A percentile compares a stretch with the other conserved stretches of the same genome.
These are phyloP conservation scores for Colletotrichum navitas DNA, from an alignment of 2,329 filamentous ascomycete species.

Conservation along the genomic window DNA sequence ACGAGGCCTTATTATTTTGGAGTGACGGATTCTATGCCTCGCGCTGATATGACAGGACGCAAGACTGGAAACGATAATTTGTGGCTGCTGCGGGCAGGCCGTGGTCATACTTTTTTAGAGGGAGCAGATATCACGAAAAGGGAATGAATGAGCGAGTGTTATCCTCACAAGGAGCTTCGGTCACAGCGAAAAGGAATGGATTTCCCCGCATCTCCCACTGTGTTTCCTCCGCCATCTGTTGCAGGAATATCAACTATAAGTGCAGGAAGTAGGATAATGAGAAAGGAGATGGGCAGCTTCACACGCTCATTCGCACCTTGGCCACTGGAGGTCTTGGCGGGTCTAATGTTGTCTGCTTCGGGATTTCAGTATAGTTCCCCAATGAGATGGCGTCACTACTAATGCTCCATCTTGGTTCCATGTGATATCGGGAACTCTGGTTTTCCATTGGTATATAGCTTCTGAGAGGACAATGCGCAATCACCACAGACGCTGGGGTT, in stretches of 20 bases:
- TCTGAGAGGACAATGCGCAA: neutral
- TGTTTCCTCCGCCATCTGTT: conserved; percentile 1
- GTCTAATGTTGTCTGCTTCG: conserved; percentile 7
- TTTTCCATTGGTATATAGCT: neutral
- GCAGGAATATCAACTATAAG: neutral
- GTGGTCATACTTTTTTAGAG: neutral
- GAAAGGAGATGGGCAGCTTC: too few relatives aligned
- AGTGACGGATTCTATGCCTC: conserved; percentile 16
- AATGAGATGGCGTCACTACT: neutral
- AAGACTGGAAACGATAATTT: neutral
- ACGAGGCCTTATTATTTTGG: conserved; percentile 5
- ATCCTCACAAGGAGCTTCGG: neutral
- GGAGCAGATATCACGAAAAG: neutral
- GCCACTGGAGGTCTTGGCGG: conserved; percentile 9
- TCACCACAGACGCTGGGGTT: neutral
- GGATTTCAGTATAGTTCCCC: neutral
- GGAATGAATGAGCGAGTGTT: neutral
- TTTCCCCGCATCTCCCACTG: conserved; percentile 16
- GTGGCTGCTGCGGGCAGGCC: neutral
- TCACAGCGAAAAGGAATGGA: neutral
- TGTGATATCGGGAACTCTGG: too few relatives aligned
- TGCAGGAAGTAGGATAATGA: too few relatives aligned
- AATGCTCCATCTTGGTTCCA: too few relatives aligned
- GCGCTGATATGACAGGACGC: conserved; percentile 5
- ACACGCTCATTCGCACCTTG: too few relatives aligned